A percentile compares a stretch with the other conserved stretches of the same genome.
Evolutionary conservation across 2,329 filamentous ascomycete genomes (phyloP).

Genomic region (Trichoderma lentiforme): DNA sequence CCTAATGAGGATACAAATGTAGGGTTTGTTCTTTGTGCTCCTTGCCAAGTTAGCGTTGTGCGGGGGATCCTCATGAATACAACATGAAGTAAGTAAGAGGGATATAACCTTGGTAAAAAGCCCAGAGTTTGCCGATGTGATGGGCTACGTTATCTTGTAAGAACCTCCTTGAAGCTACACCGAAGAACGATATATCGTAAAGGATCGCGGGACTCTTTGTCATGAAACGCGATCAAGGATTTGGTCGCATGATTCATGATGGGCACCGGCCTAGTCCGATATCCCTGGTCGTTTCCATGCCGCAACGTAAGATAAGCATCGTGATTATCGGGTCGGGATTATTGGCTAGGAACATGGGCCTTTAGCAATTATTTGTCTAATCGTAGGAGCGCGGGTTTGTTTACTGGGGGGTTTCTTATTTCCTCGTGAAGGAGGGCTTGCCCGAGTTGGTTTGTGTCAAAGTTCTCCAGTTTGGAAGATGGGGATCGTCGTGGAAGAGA

Average conservation of each 20-base stretch:
- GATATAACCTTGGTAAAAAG: neutral
- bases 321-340: neutral
- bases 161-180: neutral
- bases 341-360: neutral
- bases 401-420: neutral
- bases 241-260: neutral
- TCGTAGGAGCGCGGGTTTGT: neutral
- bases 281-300: neutral
- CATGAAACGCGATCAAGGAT: neutral
- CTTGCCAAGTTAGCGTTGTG: conserved; percentile 1
- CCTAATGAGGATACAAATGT: neutral
- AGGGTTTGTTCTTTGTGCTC: neutral
- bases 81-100: neutral
- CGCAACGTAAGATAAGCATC: conserved; percentile 3
- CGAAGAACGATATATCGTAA: neutral
- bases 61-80: neutral
- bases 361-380: neutral
- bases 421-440: neutral
- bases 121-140: neutral
- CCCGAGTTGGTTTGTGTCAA: neutral
- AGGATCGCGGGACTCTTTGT: neutral
- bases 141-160: neutral
- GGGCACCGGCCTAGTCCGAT: neutral
- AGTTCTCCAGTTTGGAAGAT: neutral
- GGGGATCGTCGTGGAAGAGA: neutral